Evolutionary conservation across 371 early-diverging fungal species (phyloP).

Genomic region (Mucor irregularis): DNA sequence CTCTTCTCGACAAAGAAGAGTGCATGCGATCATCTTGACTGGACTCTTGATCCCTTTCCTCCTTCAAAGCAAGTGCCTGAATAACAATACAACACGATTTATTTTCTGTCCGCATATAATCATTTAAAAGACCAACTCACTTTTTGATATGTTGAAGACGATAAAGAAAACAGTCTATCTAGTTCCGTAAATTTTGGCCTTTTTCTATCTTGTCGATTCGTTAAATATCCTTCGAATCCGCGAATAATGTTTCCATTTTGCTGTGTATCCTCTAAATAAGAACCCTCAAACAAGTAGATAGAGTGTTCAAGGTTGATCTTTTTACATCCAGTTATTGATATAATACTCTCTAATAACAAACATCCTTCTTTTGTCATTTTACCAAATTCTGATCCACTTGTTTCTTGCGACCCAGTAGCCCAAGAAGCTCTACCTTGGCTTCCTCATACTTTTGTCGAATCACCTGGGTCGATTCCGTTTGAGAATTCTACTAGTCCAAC

Average conservation of each 20-base stretch:
- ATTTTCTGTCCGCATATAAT: no score
- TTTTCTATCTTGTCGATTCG: slow-evolving; percentile 53
- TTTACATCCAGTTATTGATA: not conserved
- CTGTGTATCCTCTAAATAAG: slow-evolving; percentile 80
- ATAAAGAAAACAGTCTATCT: slow-evolving; percentile 64
- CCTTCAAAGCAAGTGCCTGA: slow-evolving; percentile 57
- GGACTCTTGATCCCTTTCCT: slow-evolving; percentile 55
- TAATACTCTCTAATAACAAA: not conserved
- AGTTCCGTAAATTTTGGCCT: slow-evolving; percentile 58
- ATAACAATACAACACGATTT: no score
- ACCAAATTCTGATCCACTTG: slow-evolving; percentile 62
- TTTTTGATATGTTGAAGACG: slow-evolving; percentile 66
- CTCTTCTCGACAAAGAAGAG: slow-evolving; percentile 26
- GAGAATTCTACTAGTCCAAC: no score
- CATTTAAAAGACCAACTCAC: no score
- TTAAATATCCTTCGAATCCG: slow-evolving; percentile 79
- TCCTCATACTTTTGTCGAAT: slow-evolving; percentile 60
- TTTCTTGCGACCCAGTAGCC: slow-evolving; percentile 56
- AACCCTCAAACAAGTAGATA: slow-evolving; percentile 78
- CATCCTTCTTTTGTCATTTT: slow-evolving; percentile 3
- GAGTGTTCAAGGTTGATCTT: slow-evolving; percentile 64
- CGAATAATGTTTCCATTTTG: slow-evolving; percentile 78
- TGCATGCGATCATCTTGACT: slow-evolving; percentile 51
- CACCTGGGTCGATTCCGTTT: slow-evolving; percentile 32
- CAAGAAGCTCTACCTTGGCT: slow-evolving; percentile 56